A percentile compares a stretch with the other conserved stretches of the same genome.
Evolutionary conservation across 108 stramenopile species (phyloP).

Genomic region (Pseudonitzschia multiseries): DNA sequence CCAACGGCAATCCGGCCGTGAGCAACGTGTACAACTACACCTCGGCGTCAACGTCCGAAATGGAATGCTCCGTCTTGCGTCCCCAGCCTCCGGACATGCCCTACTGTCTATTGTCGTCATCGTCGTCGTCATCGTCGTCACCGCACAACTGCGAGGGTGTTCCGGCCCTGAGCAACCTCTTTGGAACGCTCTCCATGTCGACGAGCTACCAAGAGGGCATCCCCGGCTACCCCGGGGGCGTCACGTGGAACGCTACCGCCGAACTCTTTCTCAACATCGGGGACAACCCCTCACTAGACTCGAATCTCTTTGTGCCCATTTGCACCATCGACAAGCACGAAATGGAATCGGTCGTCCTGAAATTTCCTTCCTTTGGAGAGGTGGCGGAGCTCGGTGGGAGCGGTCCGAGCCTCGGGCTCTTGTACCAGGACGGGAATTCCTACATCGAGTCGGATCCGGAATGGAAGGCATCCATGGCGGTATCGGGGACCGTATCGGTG

Average conservation of each 20-base stretch:
- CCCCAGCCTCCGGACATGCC: conserved; percentile 23
- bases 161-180: conserved; percentile 1
- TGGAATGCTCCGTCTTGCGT: conserved; percentile 9
- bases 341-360: conserved; percentile 1
- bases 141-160: background rate
- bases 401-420: conserved; percentile 4
- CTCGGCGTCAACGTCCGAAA: background rate
- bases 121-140: background rate
- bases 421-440: conserved; percentile 17
- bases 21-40: conserved; percentile 28
- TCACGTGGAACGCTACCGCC: conserved; percentile 24
- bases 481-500: background rate
- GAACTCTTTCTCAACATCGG: conserved; percentile 23
- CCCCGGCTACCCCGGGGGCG: conserved; percentile 4
- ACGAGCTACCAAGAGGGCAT: conserved; percentile 17
- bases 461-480: conserved; percentile 11
- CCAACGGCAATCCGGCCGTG: conserved; percentile 9
- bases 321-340: conserved; percentile 1
- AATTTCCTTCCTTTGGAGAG: conserved; percentile 21
- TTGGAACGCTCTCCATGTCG: conserved; percentile 21
- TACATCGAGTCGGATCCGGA: conserved; percentile 7
- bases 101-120: conserved; percentile 2
- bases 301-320: conserved; percentile 17
- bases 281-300: conserved; percentile 8
- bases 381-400: conserved; percentile 16